These are phyloP conservation scores for Camelina sativa DNA, from an alignment of 345 rosid genomes.

Conservation along the genomic window DNA sequence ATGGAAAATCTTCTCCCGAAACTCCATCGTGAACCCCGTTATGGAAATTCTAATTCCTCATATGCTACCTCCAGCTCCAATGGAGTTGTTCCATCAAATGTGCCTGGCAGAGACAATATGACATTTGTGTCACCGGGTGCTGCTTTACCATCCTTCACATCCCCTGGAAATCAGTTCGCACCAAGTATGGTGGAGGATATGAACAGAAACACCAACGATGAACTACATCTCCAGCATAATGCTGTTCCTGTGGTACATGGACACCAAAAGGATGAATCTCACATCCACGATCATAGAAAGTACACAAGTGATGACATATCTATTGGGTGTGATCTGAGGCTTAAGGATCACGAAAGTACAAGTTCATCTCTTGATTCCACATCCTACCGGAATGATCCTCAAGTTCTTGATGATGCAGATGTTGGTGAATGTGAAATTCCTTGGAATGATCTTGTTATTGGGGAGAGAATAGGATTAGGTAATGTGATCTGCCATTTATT, in stretches of 20 bases:
- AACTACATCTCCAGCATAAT: conserved; percentile 48
- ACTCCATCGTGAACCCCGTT: conserved; percentile 73
- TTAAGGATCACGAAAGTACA: conserved; percentile 70
- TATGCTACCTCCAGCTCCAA: conserved; percentile 56
- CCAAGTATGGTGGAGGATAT: conserved; percentile 48
- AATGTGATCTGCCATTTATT: conserved; percentile 39
- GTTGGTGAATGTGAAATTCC: conserved; percentile 96
- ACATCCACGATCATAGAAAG: conserved; percentile 55
- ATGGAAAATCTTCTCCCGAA: conserved; percentile 72
- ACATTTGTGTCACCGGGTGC: conserved; percentile 47
- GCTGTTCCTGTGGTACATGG: conserved; percentile 39
- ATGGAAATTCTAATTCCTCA: conserved; percentile 55
- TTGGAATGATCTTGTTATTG: conserved; percentile 94
- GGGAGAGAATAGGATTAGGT: conserved; percentile 99
- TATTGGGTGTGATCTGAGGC: conserved; percentile 55
- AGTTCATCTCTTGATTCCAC: conserved; percentile 65
- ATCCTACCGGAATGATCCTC: conserved; percentile 57
- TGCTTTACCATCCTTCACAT: conserved; percentile 48
- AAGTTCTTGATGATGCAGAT: conserved; percentile 86
- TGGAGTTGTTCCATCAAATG: conserved; percentile 48
- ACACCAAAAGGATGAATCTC: conserved; percentile 52
- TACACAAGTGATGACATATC: conserved; percentile 58
- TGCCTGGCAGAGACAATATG: conserved; percentile 49
- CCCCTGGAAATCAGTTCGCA: conserved; percentile 49
- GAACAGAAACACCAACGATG: conserved; percentile 44